phyloP scores from a whole-genome alignment of 257 asterid species.

The Salvia hispanica region DNA sequence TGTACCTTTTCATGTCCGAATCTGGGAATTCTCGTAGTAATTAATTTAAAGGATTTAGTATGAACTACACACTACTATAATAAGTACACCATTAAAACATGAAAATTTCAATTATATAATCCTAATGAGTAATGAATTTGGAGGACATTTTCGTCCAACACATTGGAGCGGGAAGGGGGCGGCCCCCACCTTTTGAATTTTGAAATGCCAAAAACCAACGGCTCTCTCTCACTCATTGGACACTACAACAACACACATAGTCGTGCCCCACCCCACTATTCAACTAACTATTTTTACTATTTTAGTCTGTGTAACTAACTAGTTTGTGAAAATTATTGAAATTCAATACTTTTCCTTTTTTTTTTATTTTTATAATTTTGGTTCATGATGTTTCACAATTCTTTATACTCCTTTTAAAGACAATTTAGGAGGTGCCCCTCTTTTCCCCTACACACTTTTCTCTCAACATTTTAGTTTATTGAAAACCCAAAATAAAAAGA shows the following conservation, averaged over 20 bases:
- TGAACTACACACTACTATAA: neutral
- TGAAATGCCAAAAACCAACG: conserved; percentile 49
- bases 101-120: no score
- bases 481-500: no score
- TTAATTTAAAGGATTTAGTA: no score
- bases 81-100: no score
- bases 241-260: conserved; percentile 24
- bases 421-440: no score
- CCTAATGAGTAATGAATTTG: conserved; percentile 33
- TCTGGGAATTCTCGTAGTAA: no score
- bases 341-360: no score
- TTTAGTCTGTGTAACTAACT: neutral
- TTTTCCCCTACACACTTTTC: neutral
- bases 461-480: neutral
- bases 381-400: no score
- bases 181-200: conserved; percentile 53
- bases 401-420: no score
- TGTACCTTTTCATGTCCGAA: conserved; percentile 46
- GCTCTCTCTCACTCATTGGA: conserved; percentile 39
- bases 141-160: conserved; percentile 23
- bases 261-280: conserved; percentile 10
- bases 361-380: no score
- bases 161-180: conserved; percentile 49
- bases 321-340: no score
- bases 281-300: neutral